Evolutionary conservation across 164 flowering plant species (phyloP), one percentile per base, ranked within the genome.

Genomic region (Warburgia ugandensis): DNA sequence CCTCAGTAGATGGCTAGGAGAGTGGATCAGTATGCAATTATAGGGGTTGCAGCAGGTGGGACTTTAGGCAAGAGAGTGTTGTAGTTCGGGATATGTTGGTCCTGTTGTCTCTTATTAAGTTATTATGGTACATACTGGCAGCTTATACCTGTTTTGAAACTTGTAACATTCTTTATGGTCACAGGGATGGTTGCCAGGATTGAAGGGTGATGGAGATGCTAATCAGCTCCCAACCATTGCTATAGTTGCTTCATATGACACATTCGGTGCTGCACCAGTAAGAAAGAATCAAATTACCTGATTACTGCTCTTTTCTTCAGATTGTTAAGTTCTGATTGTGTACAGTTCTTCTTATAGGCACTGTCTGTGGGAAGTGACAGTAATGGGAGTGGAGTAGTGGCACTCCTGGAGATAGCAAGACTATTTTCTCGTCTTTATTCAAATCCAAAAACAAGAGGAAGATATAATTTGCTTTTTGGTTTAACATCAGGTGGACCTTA

Each of bases 251-350:
- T 80, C 97, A 27, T 94, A 94, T 67, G 99, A 94, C 64, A 94
- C 99, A 31, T 89, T 94, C 70, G 99, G 97, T 44, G 94, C 97
- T 62, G 95, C 96, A 62, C 95, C 96, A 33, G 99, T 89, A 74
- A 41, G 50, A 14, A 32, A n/a, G 16, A 38, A 1, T 26, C 27
- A 5, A 11, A 12, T 7, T n/a, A n/a, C n/a, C n/a, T n/a, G n/a
- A n/a, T n/a, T n/a, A n/a, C n/a, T n/a, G n/a, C n/a, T n/a, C n/a
- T n/a, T 53, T 28, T 26, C 17, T 19, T 39, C 21, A 16, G 16
- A n/a, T 3, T 8, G 20, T 39, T 16, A 1, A 6, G 14, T 48
- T 49, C 44, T 16, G 21, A 37, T 25, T n/a, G 26, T 43, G 5
- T 35, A 12, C 31, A 3, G 16, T 29, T 29, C 21, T 33, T 8